phyloP scores from a whole-genome alignment of 352 stramenopile genomes.

The Globisporangium emineosum region DNA sequence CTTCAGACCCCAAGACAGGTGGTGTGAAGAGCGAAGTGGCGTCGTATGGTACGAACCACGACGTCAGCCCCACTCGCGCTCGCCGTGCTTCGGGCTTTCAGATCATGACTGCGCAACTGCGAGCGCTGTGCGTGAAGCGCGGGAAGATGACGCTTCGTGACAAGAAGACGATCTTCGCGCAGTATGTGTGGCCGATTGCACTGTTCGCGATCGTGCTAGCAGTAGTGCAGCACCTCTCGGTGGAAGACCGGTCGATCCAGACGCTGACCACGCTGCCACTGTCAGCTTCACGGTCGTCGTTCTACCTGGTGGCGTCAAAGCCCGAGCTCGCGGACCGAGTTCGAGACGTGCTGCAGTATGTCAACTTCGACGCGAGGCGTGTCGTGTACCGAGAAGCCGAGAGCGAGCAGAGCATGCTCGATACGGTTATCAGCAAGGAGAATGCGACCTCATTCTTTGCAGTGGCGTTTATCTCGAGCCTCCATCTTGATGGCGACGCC shows the following conservation, averaged over 20 bases:
- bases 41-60: conserved; percentile 7
- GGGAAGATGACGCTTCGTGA: conserved; percentile 52
- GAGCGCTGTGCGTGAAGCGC: conserved; percentile 53
- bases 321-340: conserved; percentile 24
- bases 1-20: background rate
- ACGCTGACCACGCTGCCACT: conserved; percentile 44
- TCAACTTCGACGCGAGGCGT: conserved; percentile 19
- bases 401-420: conserved; percentile 31
- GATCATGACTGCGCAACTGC: conserved; percentile 41
- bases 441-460: conserved; percentile 47
- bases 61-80: background rate
- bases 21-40: conserved; percentile 14
- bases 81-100: conserved; percentile 6
- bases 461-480: conserved; percentile 42
- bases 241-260: conserved; percentile 33
- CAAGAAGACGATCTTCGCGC: conserved; percentile 55
- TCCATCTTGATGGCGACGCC: conserved; percentile 16
- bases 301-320: conserved; percentile 41
- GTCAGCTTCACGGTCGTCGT: conserved; percentile 31
- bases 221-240: conserved; percentile 36
- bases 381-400: conserved; percentile 19
- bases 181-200: conserved; percentile 70
- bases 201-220: conserved; percentile 58
- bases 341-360: conserved; percentile 28
- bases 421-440: conserved; percentile 34